Evolutionary conservation across 164 flowering plant genomes (phyloP).

Genomic region (Vitis cinerea): DNA sequence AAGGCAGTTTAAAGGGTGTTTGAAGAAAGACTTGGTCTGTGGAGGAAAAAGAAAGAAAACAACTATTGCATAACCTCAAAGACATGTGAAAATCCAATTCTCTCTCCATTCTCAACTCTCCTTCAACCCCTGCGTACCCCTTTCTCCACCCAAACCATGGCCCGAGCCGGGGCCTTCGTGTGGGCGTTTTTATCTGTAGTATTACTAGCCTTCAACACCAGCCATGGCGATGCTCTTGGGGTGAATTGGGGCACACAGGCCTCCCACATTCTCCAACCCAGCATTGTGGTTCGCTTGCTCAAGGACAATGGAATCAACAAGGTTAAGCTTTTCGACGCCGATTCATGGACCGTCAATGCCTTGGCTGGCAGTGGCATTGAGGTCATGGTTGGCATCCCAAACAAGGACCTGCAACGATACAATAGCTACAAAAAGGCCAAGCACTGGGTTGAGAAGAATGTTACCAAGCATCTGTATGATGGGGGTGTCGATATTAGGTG

Average conservation of each 20-base stretch:
- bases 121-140: too few species aligned
- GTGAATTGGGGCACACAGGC: constrained; percentile 76
- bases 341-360: constrained; percentile 37
- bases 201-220: background rate
- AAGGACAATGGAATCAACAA: constrained; percentile 62
- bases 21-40: too few species aligned
- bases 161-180: constrained; percentile 9
- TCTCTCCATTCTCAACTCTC: background rate
- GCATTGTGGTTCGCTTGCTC: constrained; percentile 47
- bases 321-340: constrained; percentile 73
- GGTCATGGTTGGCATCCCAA: constrained; percentile 75
- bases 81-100: too few species aligned
- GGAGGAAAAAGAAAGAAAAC: too few species aligned
- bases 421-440: constrained; percentile 31
- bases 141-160: background rate
- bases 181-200: constrained; percentile 4
- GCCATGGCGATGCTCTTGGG: constrained; percentile 32
- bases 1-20: too few species aligned
- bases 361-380: constrained; percentile 57
- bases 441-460: constrained; percentile 59
- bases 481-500: constrained; percentile 68
- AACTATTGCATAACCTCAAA: too few species aligned
- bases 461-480: constrained; percentile 40
- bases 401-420: constrained; percentile 39
- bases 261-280: constrained; percentile 49